Base-by-base conservation (phyloP, 208 protist species). In the Tritrichomonas musculus region DNA sequence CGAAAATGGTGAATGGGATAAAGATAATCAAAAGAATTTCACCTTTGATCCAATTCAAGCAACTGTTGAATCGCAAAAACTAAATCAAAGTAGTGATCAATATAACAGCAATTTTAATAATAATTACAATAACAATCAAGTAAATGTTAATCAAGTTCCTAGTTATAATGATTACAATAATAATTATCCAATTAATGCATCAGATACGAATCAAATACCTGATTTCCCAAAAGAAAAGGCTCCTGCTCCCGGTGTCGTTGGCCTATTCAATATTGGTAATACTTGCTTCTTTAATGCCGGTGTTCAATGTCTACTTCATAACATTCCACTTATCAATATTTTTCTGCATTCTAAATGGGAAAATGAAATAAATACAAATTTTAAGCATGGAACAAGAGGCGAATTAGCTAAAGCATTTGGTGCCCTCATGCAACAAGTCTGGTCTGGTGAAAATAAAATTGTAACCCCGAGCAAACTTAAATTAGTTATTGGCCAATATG, bases 281-380 rank as follows among this genome's bases (percentile, higher is more conserved):
- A 99, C 98, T 8, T 99, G 98, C 94, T 99, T 98, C 96, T 98
- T 99, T 94, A 99, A 99, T 96, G 94, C 96, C 0, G 97, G 97
- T 22, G 94, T 99, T 69, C 98, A 99, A 96, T 96, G 98, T 44
- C 95, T 99, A 27, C 95, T 94, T 50, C 97, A 98, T 95, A 98
- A 97, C 73, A 94, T 93, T 14, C 92, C 92, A 30, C 96, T 99
- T 41, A 96, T 96, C 0, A 0, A 50, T 8, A 55, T 66, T 55
- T 94, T 95, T 80, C 41, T 94, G 14, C 22, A 17, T 27, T 47
- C 27, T 30, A 22, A 13, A 4, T 94, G 88, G 60, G 36, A 82
- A 30, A 25, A 36, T 8, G 93, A 95, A 5, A 50, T 94, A 36
- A 95, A 95, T 57, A 20, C 36, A 11, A 47, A 25, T 0, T 93